Base-by-base conservation (phyloP, 2,329 filamentous ascomycete genomes). In the Claviceps maximensis region DNA sequence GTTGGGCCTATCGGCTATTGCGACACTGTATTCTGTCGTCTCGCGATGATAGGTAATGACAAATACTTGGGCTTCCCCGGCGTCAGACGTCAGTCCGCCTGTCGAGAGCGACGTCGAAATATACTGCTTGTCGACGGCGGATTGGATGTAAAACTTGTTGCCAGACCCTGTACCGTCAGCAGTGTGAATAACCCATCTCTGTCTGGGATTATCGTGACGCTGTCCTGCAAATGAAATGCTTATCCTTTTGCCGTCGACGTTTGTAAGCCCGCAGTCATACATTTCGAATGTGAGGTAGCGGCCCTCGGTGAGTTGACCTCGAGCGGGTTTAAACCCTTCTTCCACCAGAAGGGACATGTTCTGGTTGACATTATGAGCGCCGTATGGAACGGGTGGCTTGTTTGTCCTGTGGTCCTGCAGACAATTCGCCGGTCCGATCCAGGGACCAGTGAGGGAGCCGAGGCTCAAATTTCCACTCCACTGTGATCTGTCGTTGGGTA, bases 271-370 rank as follows among this genome's bases (percentile, higher is more conserved):
- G 27, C 60, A 64, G 17, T 71, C 71, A 25, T 63, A 61, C 52
- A 33, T 54, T 60, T 77, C 75, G 53, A 79, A 75, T 2, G 72
- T 71, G 17, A 79, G 65, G 58, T 73, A 78, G 29, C 75, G 72
- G 21, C 76, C 77, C 59, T 79, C 76, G 12, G 74, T 78, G 23
- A 79, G 62, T 21, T 69, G 64, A 4, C 76, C 76, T 6, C 76
- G 65, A n/a, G 74, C 68, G 42, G 66, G 60, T 62, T 80, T 79
- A 66, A 71, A 77, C 3, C 76, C 77, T 46, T 76, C 65, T 58
- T 79, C 76, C 47, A 68, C 65, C 4, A 67, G 79, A 67, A 94
- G 87, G 74, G 93, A 93, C 61, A 95, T 84, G 67, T 94, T 86
- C 72, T 94, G 77, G 63, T 94, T 94, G 59, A 83, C 83, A 29